Evolutionary conservation across 148 eudicot genomes (phyloP).

Genomic region (Mesembryanthemum crystallinum): DNA sequence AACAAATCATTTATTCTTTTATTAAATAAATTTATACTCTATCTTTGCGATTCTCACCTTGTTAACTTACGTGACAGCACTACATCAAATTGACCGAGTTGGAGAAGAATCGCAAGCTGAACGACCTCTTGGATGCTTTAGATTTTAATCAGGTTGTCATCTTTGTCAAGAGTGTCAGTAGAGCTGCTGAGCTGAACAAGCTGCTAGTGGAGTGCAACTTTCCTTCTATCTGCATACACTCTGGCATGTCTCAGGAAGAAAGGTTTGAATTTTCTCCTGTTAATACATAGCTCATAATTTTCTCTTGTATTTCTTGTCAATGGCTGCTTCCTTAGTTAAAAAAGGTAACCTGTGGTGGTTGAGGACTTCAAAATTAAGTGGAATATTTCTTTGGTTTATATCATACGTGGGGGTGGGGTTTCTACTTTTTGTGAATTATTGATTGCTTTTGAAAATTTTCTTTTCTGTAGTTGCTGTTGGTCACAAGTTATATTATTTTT

Average conservation of each 20-base stretch:
- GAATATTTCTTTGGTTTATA: too few species aligned
- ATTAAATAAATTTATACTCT: background rate
- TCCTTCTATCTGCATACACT: slow-evolving; percentile 95
- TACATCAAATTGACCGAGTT: slow-evolving; percentile 84
- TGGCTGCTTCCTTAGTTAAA: too few species aligned
- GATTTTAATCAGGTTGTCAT: slow-evolving; percentile 98
- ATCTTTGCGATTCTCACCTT: background rate
- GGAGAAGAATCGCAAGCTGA: slow-evolving; percentile 94
- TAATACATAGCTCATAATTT: background rate
- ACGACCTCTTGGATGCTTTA: slow-evolving; percentile 93
- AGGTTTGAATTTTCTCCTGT: slow-evolving; percentile 41
- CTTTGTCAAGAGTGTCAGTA: slow-evolving; percentile 87
- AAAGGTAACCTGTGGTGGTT: too few species aligned
- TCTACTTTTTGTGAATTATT: too few species aligned
- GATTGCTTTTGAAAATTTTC: too few species aligned
- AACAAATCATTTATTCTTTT: background rate
- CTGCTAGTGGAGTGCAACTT: slow-evolving; percentile 95
- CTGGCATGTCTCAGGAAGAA: slow-evolving; percentile 99
- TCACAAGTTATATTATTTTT: too few species aligned
- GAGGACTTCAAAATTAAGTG: too few species aligned
- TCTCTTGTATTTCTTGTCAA: background rate
- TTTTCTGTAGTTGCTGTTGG: too few species aligned
- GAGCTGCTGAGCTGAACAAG: slow-evolving; percentile 93
- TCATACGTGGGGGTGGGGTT: too few species aligned
- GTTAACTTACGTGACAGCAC: slow-evolving; percentile 48